Evolutionary conservation across 345 rosid genomes (phyloP).

Genomic region (Brassica carinata): DNA sequence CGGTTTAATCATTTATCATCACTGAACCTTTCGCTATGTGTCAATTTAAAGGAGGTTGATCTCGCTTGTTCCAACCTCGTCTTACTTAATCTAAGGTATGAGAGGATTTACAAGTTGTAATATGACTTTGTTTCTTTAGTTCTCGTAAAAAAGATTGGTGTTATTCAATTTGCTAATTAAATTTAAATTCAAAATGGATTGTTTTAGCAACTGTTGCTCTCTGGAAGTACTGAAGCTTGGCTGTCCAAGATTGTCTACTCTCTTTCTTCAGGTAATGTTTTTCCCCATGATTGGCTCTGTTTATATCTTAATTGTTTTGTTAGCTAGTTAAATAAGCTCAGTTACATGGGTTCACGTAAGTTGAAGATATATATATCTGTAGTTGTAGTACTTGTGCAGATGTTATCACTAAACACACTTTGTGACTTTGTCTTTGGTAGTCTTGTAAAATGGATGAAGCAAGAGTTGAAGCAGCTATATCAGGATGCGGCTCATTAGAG

Average conservation of each 20-base stretch:
- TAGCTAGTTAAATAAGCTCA: background rate
- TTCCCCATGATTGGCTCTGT: background rate
- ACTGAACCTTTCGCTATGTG: slow-evolving; percentile 76
- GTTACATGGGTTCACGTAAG: background rate
- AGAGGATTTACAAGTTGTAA: background rate
- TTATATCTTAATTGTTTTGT: background rate
- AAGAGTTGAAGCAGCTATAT: slow-evolving; percentile 74
- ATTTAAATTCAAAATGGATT: background rate
- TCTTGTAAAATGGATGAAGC: slow-evolving; percentile 77
- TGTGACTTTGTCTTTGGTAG: slow-evolving; percentile 44
- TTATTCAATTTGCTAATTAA: slow-evolving; percentile 16
- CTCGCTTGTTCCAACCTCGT: slow-evolving; percentile 68
- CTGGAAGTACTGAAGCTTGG: slow-evolving; percentile 80
- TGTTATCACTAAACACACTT: slow-evolving; percentile 17
- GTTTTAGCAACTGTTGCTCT: slow-evolving; percentile 78
- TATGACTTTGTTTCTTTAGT: background rate
- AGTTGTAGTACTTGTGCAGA: background rate
- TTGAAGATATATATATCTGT: background rate
- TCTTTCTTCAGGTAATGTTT: slow-evolving; percentile 75
- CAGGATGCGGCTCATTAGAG: slow-evolving; percentile 78
- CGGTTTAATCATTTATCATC: slow-evolving; percentile 71
- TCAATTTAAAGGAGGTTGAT: slow-evolving; percentile 87
- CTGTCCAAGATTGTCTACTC: slow-evolving; percentile 82
- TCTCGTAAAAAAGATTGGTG: background rate
- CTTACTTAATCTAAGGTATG: slow-evolving; percentile 79